A percentile compares a stretch with the other conserved stretches of the same genome.
These are phyloP conservation scores for Beauveria caledonica DNA, from an alignment of 2,329 filamentous ascomycete genomes.

Conservation along the genomic window DNA sequence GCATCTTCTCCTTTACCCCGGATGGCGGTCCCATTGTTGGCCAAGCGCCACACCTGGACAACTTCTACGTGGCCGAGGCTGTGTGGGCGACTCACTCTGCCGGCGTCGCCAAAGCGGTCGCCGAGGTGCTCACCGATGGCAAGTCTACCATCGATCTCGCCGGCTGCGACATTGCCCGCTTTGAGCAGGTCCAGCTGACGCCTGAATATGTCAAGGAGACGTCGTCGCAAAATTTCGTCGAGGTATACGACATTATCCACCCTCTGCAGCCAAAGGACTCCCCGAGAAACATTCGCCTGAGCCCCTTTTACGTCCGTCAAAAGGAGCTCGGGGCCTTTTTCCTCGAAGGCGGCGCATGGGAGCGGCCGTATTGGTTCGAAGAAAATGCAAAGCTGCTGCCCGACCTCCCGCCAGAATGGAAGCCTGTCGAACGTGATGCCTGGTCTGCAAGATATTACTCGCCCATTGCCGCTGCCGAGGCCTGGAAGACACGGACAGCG, in stretches of 20 bases:
- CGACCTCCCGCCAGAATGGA: slow-evolving; percentile 45
- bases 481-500: slow-evolving; percentile 56
- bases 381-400: slow-evolving; percentile 43
- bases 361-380: slow-evolving; percentile 55
- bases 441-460: slow-evolving; percentile 53
- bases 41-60: slow-evolving; percentile 47
- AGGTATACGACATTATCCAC: slow-evolving; percentile 58
- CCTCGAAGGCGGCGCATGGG: slow-evolving; percentile 52
- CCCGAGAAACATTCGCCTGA: slow-evolving; percentile 49
- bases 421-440: slow-evolving; percentile 44
- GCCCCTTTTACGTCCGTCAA: slow-evolving; percentile 49
- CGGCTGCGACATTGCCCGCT: slow-evolving; percentile 52
- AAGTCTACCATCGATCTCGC: slow-evolving; percentile 46
- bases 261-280: slow-evolving; percentile 49
- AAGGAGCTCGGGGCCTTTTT: slow-evolving; percentile 49
- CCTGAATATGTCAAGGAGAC: slow-evolving; percentile 50
- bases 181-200: slow-evolving; percentile 52
- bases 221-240: slow-evolving; percentile 52
- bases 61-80: slow-evolving; percentile 57
- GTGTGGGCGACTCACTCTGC: slow-evolving; percentile 61
- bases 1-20: slow-evolving; percentile 58
- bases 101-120: slow-evolving; percentile 52
- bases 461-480: slow-evolving; percentile 50
- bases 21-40: slow-evolving; percentile 55
- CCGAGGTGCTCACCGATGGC: slow-evolving; percentile 49